Percentiles rank a stretch among this genome's conserved stretches.
Conservation (phyloP, 331 rosid genomes). For the Ulmus americana region DNA sequence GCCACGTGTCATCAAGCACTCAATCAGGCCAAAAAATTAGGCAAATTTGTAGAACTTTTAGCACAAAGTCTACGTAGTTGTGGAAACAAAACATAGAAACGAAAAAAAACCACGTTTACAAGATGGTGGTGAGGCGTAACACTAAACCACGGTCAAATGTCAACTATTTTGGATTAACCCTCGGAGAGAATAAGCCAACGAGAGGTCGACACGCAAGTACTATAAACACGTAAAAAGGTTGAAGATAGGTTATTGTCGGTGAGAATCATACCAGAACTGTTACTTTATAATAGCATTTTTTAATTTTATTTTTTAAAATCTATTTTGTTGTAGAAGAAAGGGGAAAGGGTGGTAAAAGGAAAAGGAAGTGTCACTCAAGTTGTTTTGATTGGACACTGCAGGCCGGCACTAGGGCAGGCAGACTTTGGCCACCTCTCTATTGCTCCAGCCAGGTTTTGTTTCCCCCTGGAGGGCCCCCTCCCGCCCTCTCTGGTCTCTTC, state of each 20-base stretch:
- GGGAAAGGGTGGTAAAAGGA: conserved; percentile 14
- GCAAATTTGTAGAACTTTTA: not conserved
- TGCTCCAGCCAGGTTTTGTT: conserved; percentile 6
- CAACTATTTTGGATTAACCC: conserved; percentile 3
- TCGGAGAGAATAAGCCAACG: not conserved
- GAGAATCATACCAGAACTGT: conserved; percentile 11
- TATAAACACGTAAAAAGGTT: not conserved
- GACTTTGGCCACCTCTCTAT: conserved; percentile 17
- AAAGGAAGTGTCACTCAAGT: conserved; percentile 21
- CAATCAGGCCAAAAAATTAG: conserved; percentile 13
- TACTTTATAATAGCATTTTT: conserved; percentile 18
- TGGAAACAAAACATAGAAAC: not conserved
- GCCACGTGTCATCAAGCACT: conserved; percentile 13
- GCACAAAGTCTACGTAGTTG: not conserved
- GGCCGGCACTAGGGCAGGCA: conserved; percentile 37
- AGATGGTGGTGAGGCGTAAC: not conserved
- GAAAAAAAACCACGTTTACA: conserved; percentile 1
- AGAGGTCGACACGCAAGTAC: conserved; percentile 6
- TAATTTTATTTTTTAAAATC: not conserved
- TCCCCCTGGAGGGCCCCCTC: not conserved
- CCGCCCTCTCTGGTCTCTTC: not conserved
- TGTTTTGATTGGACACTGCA: conserved; percentile 36
- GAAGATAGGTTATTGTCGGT: conserved; percentile 16
- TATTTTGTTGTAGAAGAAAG: not conserved
- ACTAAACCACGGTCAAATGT: conserved; percentile 17